Evolutionary conservation across 352 stramenopile genomes (phyloP).

Genomic region (Phytophthora hibernalis): DNA sequence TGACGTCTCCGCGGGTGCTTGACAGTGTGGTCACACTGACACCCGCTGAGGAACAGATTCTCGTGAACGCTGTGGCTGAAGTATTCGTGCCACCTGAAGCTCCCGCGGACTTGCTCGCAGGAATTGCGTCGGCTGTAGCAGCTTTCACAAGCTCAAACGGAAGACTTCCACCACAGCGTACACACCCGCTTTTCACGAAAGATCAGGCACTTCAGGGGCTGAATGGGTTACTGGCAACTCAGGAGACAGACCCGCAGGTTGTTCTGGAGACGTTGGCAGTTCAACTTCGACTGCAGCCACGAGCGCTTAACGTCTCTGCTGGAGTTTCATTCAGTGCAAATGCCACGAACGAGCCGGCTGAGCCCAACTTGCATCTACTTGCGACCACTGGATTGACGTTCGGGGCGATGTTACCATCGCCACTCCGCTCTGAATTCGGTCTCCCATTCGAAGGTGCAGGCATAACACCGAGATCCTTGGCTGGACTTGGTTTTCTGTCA

Average conservation of each 20-base stretch:
- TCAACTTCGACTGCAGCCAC: slow-evolving; percentile 33
- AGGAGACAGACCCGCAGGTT: slow-evolving; percentile 34
- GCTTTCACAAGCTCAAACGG: slow-evolving; percentile 59
- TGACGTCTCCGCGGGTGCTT: slow-evolving; percentile 33
- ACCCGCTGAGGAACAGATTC: slow-evolving; percentile 49
- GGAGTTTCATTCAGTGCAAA: slow-evolving; percentile 37
- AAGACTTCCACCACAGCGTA: slow-evolving; percentile 47
- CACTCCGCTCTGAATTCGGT: slow-evolving; percentile 22
- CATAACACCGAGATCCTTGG: slow-evolving; percentile 26
- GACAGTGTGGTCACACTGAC: slow-evolving; percentile 73
- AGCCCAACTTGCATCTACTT: slow-evolving; percentile 39
- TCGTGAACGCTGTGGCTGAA: slow-evolving; percentile 60
- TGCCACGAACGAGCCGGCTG: slow-evolving; percentile 7
- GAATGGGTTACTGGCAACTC: slow-evolving; percentile 32
- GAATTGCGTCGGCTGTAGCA: slow-evolving; percentile 63
- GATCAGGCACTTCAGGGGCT: slow-evolving; percentile 48
- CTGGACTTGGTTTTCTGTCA: slow-evolving; percentile 24
- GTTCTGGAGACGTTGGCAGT: slow-evolving; percentile 37
- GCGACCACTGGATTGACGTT: slow-evolving; percentile 37
- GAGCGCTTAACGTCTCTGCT: slow-evolving; percentile 35
- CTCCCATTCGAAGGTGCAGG: slow-evolving; percentile 22
- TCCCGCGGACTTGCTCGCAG: slow-evolving; percentile 54
- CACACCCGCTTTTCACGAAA: slow-evolving; percentile 46
- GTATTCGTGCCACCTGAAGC: slow-evolving; percentile 55
- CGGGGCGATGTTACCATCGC: slow-evolving; percentile 34